Evolutionary conservation across 805 yeast species (phyloP), one percentile per base, ranked within the genome.

Genomic region (Yarrowia sp.): DNA sequence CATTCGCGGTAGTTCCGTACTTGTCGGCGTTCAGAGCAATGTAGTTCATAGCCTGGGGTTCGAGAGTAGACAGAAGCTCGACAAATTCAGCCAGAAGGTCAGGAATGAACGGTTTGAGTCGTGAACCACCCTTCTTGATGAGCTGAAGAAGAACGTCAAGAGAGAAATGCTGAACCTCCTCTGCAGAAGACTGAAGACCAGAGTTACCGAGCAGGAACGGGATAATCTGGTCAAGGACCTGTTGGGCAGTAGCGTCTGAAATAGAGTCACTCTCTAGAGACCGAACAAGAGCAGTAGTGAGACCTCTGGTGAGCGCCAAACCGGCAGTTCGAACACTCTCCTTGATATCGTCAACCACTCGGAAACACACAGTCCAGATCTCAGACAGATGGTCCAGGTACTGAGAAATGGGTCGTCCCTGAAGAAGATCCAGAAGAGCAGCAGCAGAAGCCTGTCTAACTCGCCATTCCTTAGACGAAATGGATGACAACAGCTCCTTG

Each of bases 341-440:
- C 76, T 95, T 95, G 69, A 94, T 91, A 79, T 94, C 98, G 78
- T 94, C 99, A 84, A 94, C 85, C 0, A 86, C 85, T 73, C 99
- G 84, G 79, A 94, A 93, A 60, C 93, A 87, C 90, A 91, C 87
- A 6, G 83, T 81, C 98, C 98, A 94, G 39, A 94, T 85, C 6
- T 86, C 86, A 69, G 90, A 68, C 44, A 75, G 61, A 19, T 68
- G 52, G 12, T 66, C 67, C 46, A 67, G 71, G 72, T 88, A 89
- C 14, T 75, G 78, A 12, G 84, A 86, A 30, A 85, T 72, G 0
- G 87, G 82, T 33, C 84, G 81, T n/a, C 86, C 82, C 70, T 87
- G 89, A 14, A 95, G 76, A 19, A 94, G 77, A 71, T 91, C 92
- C 39, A 85, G 79, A 67, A 91, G 76, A 0, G 92, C 97, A 10